These are phyloP conservation scores for Lojkania enalia DNA, from an alignment of 2,329 filamentous ascomycete species.

Conservation along the genomic window DNA sequence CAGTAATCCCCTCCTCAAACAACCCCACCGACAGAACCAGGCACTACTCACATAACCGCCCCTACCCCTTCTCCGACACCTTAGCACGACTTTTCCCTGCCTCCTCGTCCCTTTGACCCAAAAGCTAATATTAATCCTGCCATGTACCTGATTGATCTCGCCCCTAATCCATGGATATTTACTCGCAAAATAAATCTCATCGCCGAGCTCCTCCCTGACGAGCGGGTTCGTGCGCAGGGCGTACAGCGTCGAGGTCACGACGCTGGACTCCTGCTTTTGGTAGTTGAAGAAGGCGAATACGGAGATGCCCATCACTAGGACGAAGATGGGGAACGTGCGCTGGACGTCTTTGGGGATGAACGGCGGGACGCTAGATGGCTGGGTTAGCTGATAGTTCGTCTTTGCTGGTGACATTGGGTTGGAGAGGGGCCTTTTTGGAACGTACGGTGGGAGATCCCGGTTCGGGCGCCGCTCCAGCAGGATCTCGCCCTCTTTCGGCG, in stretches of 20 bases:
- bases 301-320: slow-evolving; percentile 68
- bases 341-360: slow-evolving; percentile 36
- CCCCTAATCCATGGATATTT: slow-evolving; percentile 55
- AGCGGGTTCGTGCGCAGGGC: slow-evolving; percentile 77
- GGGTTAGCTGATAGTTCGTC: background rate
- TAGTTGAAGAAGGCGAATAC: slow-evolving; percentile 97
- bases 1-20: slow-evolving; percentile 13
- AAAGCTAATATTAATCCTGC: slow-evolving; percentile 84
- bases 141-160: slow-evolving; percentile 91
- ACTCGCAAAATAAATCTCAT: slow-evolving; percentile 60
- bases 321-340: slow-evolving; percentile 79
- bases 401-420: background rate
- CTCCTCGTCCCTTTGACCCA: slow-evolving; percentile 78
- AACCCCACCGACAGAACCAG: slow-evolving; percentile 24
- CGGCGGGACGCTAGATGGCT: slow-evolving; percentile 33
- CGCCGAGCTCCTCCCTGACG: slow-evolving; percentile 78
- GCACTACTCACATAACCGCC: slow-evolving; percentile 58
- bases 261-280: slow-evolving; percentile 88
- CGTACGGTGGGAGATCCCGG: slow-evolving; percentile 41
- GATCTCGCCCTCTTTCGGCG: slow-evolving; percentile 42
- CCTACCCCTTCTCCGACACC: slow-evolving; percentile 69
- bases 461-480: slow-evolving; percentile 38
- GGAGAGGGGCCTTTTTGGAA: background rate
- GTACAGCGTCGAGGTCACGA: slow-evolving; percentile 83
- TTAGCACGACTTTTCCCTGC: slow-evolving; percentile 77